A percentile compares a stretch with the other conserved stretches of the same genome.
Evolutionary conservation across 1,284 basidiomycete genomes (phyloP).

Genomic region (Puccinia hordei): DNA sequence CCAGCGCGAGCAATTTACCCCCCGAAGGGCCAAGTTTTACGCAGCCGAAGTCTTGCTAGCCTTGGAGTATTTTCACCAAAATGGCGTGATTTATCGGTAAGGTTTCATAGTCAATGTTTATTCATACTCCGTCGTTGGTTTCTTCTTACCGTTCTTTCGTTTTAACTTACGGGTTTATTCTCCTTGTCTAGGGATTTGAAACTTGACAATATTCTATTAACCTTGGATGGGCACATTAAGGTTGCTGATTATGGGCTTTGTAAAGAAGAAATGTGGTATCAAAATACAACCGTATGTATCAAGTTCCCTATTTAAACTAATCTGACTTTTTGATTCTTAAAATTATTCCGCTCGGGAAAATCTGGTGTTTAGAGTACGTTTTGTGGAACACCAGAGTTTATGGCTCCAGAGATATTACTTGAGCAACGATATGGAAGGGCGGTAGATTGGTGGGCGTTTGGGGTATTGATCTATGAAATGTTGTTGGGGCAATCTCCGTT

Average conservation of each 20-base stretch:
- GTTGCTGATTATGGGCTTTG: slow-evolving; percentile 99
- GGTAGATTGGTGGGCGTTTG: slow-evolving; percentile 99
- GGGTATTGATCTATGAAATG: slow-evolving; percentile 99
- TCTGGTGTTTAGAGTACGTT: slow-evolving; percentile 72
- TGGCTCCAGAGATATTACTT: slow-evolving; percentile 99
- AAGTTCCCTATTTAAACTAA: not conserved
- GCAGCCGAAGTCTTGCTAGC: slow-evolving; percentile 96
- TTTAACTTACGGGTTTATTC: slow-evolving; percentile 19
- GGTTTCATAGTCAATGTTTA: slow-evolving; percentile 56
- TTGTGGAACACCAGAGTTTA: slow-evolving; percentile 99
- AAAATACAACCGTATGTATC: slow-evolving; percentile 72
- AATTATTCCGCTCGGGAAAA: not conserved
- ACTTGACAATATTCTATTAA: slow-evolving; percentile 95
- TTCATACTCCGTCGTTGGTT: not conserved
- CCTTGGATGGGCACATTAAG: slow-evolving; percentile 96
- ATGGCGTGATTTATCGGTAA: slow-evolving; percentile 88
- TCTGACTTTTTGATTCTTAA: not conserved
- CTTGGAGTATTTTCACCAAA: slow-evolving; percentile 95
- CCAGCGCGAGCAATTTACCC: slow-evolving; percentile 76
- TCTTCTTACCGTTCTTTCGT: not conserved
- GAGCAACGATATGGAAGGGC: slow-evolving; percentile 98
- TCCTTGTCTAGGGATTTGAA: slow-evolving; percentile 76
- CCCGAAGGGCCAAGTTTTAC: slow-evolving; percentile 91
- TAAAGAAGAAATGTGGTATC: slow-evolving; percentile 98
- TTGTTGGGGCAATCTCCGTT: slow-evolving; percentile 97